phyloP scores from a whole-genome alignment of 2,329 filamentous ascomycete genomes.

The Botrytis fragariae region DNA sequence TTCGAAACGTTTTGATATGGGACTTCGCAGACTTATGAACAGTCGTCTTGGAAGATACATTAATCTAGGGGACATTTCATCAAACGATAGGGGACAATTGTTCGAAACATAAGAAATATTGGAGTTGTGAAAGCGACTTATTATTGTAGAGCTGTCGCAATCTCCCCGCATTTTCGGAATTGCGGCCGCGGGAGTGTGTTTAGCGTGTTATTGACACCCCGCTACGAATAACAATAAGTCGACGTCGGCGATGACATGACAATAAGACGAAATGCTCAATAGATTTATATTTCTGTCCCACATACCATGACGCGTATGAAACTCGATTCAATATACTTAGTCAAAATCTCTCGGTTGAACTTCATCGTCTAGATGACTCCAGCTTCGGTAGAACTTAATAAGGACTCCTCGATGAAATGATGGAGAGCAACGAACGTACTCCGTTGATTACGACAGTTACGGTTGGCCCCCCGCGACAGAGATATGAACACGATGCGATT shows the following conservation, averaged over 20 bases:
- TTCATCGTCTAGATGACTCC: not conserved
- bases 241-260: not conserved
- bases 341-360: not conserved
- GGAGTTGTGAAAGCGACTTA: not conserved
- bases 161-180: slow-evolving; percentile 11
- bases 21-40: not conserved
- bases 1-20: not conserved
- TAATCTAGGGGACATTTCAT: not conserved
- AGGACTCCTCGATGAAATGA: not conserved
- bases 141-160: not conserved
- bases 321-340: not conserved
- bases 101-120: not conserved
- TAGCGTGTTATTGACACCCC: not conserved
- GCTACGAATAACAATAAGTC: not conserved
- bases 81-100: not conserved
- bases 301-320: not conserved
- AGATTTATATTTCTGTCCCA: not conserved
- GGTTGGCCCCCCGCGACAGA: slow-evolving; percentile 50
- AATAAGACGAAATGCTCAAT: not conserved
- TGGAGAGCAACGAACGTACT: slow-evolving; percentile 49
- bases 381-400: not conserved
- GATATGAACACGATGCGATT: slow-evolving; percentile 58
- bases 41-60: not conserved
- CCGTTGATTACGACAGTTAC: slow-evolving; percentile 65
- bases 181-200: slow-evolving; percentile 3